Evolutionary conservation across 345 rosid species (phyloP).

Genomic region (Citrus reticulata): DNA sequence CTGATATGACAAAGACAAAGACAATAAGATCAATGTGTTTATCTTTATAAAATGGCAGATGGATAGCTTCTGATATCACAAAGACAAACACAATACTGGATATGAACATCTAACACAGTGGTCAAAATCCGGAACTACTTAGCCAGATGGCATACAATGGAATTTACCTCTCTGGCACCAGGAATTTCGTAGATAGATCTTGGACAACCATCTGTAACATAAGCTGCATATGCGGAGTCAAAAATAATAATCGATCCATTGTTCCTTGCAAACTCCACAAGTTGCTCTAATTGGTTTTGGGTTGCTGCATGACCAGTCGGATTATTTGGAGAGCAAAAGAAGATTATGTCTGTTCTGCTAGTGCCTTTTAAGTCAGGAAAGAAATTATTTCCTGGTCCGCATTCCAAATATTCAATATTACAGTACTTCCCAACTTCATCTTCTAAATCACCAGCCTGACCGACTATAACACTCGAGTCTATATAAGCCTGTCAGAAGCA

Average conservation of each 20-base stretch:
- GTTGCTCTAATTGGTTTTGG: slow-evolving; percentile 43
- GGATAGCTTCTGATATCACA: neutral
- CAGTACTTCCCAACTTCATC: slow-evolving; percentile 51
- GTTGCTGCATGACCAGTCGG: slow-evolving; percentile 85
- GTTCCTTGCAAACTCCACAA: slow-evolving; percentile 63
- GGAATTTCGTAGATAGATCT: slow-evolving; percentile 81
- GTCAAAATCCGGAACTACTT: neutral
- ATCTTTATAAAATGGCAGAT: neutral
- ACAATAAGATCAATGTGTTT: no score
- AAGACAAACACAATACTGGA: neutral
- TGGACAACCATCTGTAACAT: slow-evolving; percentile 66
- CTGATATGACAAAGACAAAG: neutral
- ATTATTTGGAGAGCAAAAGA: slow-evolving; percentile 93
- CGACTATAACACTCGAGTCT: slow-evolving; percentile 72
- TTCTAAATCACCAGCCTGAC: slow-evolving; percentile 59
- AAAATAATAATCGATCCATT: slow-evolving; percentile 74
- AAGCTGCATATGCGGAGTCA: slow-evolving; percentile 77
- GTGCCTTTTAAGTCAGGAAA: slow-evolving; percentile 55
- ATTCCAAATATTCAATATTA: slow-evolving; percentile 67
- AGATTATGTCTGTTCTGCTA: slow-evolving; percentile 67
- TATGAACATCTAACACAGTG: neutral
- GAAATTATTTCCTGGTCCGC: slow-evolving; percentile 51
- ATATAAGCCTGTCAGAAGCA: slow-evolving; percentile 53
- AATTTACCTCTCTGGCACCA: slow-evolving; percentile 70
- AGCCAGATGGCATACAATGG: neutral